Evolutionary conservation across 1,284 basidiomycete genomes (phyloP).

Genomic region (Ceratobasidium theobromae): DNA sequence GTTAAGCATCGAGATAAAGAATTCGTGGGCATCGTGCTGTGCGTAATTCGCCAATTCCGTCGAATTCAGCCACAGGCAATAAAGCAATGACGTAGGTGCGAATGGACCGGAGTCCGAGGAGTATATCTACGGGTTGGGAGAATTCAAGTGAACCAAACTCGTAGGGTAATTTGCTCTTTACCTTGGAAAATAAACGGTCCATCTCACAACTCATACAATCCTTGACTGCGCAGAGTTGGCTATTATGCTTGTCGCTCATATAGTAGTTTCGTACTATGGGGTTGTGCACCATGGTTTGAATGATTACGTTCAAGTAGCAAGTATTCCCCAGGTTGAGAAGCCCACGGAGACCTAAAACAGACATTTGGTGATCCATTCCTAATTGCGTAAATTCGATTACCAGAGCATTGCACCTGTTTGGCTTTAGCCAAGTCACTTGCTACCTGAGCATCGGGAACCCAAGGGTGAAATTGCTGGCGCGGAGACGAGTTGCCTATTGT

Average conservation of each 20-base stretch:
- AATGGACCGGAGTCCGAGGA: slow-evolving; percentile 68
- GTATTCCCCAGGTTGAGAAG: slow-evolving; percentile 92
- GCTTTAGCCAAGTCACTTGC: slow-evolving; percentile 39
- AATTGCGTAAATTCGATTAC: not conserved
- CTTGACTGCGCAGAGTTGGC: slow-evolving; percentile 63
- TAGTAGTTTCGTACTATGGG: slow-evolving; percentile 90
- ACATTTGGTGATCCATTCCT: not conserved
- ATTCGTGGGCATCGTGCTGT: slow-evolving; percentile 94
- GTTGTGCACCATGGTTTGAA: slow-evolving; percentile 93
- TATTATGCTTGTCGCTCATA: slow-evolving; percentile 82
- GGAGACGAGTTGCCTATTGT: slow-evolving; percentile 8
- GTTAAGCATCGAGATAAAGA: slow-evolving; percentile 79
- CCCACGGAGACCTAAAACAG: slow-evolving; percentile 69
- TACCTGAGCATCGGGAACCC: slow-evolving; percentile 30
- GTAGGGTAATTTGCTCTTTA: too few relatives aligned
- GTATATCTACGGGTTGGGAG: slow-evolving; percentile 57
- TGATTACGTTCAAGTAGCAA: slow-evolving; percentile 90
- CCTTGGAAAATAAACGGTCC: slow-evolving; percentile 88
- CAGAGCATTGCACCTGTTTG: slow-evolving; percentile 28
- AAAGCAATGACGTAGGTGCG: slow-evolving; percentile 82
- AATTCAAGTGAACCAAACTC: too few relatives aligned
- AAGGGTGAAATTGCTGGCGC: slow-evolving; percentile 29
- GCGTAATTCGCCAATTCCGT: slow-evolving; percentile 84
- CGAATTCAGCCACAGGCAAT: slow-evolving; percentile 79
- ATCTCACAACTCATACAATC: slow-evolving; percentile 94